These are phyloP conservation scores for Tetrahymena borealis DNA, from an alignment of 73 alveolate genomes.

Conservation along the genomic window DNA sequence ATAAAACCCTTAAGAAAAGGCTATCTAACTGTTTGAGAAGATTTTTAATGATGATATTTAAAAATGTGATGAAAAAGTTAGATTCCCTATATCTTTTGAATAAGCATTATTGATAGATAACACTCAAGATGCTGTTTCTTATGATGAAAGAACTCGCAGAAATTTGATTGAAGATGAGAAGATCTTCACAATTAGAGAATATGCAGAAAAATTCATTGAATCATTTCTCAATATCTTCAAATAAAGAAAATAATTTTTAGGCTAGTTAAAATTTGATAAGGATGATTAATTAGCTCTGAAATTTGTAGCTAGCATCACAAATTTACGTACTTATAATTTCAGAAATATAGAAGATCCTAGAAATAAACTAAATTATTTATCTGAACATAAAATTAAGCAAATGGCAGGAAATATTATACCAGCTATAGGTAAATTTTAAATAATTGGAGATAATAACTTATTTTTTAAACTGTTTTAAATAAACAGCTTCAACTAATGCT, in stretches of 20 bases:
- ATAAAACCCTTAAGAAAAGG: not conserved
- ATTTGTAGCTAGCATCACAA: constrained; percentile 78
- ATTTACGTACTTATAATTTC: constrained; percentile 80
- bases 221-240: not conserved
- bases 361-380: constrained; percentile 16
- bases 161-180: not conserved
- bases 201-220: constrained; percentile 17
- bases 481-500: not conserved
- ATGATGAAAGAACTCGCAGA: constrained; percentile 22
- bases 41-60: constrained; percentile 7
- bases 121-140: constrained; percentile 23
- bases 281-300: constrained; percentile 82
- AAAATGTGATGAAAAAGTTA: constrained; percentile 13
- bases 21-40: not conserved
- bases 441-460: constrained; percentile 48
- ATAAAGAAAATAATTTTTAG: not conserved
- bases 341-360: not conserved
- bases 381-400: constrained; percentile 67
- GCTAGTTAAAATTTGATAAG: constrained; percentile 72
- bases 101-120: not conserved
- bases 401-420: constrained; percentile 95
- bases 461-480: too few relatives aligned
- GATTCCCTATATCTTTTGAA: constrained; percentile 33
- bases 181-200: constrained; percentile 11
- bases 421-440: constrained; percentile 91